phyloP scores from a whole-genome alignment of 805 yeast species.

The Candida ficus region DNA sequence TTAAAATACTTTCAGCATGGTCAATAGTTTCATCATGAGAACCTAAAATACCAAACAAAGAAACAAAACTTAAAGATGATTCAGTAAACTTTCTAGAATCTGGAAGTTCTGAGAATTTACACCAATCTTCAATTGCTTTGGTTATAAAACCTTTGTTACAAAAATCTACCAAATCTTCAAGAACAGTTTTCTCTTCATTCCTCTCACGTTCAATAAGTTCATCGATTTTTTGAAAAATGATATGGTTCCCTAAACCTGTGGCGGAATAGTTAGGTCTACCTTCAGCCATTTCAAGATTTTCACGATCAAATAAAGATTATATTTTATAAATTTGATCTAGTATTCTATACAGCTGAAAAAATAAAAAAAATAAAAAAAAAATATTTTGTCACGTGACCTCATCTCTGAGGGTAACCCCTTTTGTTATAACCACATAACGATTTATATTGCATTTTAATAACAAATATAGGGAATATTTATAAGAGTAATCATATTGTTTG shows the following conservation, averaged over 20 bases:
- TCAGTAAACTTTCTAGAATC: conserved; percentile 48
- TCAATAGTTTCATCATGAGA: conserved; percentile 17
- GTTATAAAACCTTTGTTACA: conserved; percentile 30
- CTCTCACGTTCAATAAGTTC: conserved; percentile 5
- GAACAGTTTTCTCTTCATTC: conserved; percentile 1
- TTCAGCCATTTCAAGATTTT: no score
- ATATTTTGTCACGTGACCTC: conserved; percentile 3
- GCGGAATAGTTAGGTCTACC: no score
- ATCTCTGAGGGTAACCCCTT: conserved; percentile 10
- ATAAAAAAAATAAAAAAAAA: background rate
- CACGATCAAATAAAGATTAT: no score
- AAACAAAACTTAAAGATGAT: conserved; percentile 37
- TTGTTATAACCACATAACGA: background rate
- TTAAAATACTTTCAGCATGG: conserved; percentile 37
- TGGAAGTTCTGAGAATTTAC: conserved; percentile 40
- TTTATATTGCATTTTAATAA: no score
- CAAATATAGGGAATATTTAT: no score
- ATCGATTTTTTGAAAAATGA: conserved; percentile 17
- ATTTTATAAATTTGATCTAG: no score
- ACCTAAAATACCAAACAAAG: conserved; percentile 24
- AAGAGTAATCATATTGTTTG: no score
- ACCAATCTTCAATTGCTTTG: conserved; percentile 42
- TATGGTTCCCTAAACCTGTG: background rate
- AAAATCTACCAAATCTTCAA: conserved; percentile 25
- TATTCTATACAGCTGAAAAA: no score